Conservation (phyloP, 495 filamentous ascomycete species). For the Bacidia rubella region DNA sequence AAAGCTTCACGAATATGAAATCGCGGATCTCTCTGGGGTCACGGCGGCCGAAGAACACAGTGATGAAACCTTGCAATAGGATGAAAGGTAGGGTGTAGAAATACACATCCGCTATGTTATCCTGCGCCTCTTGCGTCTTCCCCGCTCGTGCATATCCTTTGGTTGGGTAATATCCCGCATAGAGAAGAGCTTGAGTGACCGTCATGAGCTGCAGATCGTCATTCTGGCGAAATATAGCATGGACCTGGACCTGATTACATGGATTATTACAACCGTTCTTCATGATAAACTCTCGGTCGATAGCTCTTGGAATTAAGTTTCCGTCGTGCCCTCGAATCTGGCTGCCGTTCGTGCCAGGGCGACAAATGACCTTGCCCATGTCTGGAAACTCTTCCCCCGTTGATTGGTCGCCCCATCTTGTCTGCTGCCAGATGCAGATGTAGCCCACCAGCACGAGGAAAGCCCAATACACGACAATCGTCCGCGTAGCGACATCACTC, state of each 20-base stretch:
- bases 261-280: conserved; percentile 9
- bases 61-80: conserved; percentile 11
- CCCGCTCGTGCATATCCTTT: background rate
- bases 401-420: conserved; percentile 38
- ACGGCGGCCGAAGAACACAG: conserved; percentile 5
- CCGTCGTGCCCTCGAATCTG: background rate
- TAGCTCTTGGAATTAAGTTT: conserved; percentile 5
- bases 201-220: conserved; percentile 1
- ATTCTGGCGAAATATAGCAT: conserved; percentile 3
- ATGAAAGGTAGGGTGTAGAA: conserved; percentile 6
- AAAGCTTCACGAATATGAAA: conserved; percentile 6
- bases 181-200: conserved; percentile 3
- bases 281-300: conserved; percentile 7
- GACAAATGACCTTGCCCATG: conserved; percentile 9
- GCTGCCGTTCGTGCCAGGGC: conserved; percentile 6
- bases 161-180: background rate
- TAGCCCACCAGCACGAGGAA: conserved; percentile 9
- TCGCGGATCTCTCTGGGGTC: conserved; percentile 9
- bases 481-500: conserved; percentile 3
- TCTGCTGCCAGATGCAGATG: conserved; percentile 2
- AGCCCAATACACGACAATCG: conserved; percentile 8
- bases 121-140: background rate
- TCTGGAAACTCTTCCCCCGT: conserved; percentile 26
- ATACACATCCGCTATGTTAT: background rate
- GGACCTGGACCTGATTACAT: conserved; percentile 3